Base-by-base conservation (phyloP, 495 filamentous ascomycete genomes). In the Thermochaetoides thermophila region DNA sequence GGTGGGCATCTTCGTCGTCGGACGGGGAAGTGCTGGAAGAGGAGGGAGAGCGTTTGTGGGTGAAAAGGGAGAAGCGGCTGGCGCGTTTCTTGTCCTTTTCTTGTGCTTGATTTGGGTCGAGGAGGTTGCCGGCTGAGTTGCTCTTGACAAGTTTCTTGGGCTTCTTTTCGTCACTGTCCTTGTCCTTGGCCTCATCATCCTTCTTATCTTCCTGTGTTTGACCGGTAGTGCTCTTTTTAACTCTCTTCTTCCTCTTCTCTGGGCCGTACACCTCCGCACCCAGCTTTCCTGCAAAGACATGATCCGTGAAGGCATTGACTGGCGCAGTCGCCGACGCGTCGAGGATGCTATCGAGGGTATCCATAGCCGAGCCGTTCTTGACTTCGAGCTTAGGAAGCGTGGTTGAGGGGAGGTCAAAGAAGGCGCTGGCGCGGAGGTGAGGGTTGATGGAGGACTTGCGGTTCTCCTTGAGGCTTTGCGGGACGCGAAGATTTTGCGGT, bases 231-330 rank as follows among this genome's bases (percentile, higher is more conserved):
- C 7, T 13, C 31, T 37, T 40, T 31, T 40, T 44, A 38, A 44
- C 48, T 26, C 37, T 39, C 34, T 55, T 57, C 32, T 47, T 50
- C 49, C 60, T 67, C 45, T 55, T 65, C 27, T 57, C 56, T 8
- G 53, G 49, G 1, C 68, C 68, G 43, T 82, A 81, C 0, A 82
- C 69, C 43, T 81, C 71, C 1, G 66, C 49, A 30, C 78, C 78
- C 11, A 78, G 49, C 29, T 73, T 71, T 10, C 85, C 87, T 18
- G 76, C 80, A 38, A 81, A 81, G 7, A 80, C 78, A 53, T 97
- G 89, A 48, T 96, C 85, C 0, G 84, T 94, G 46, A 95, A 96
- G 31, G 89, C 89, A 27, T 68, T 83, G 27, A 93, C 83, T n/a
- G 89, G 89, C 2, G 91, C 89, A 38, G 68, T 68, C 3, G 84